Percentiles rank a stretch among this genome's conserved stretches.
Conservation (phyloP, 1,284 basidiomycete species). For the Filobasidium uniguttulatum region DNA sequence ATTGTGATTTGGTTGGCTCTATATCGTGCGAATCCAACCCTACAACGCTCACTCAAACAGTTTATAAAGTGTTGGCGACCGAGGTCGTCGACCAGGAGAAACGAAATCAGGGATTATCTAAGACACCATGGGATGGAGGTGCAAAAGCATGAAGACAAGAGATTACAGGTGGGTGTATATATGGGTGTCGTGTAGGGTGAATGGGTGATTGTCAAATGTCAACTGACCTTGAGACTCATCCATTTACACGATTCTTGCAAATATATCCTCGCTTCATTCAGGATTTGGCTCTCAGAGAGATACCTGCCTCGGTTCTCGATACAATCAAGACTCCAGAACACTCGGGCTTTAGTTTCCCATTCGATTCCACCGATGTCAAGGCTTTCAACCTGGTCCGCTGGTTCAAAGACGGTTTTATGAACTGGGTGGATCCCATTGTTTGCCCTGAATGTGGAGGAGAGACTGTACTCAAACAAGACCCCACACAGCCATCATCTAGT, state of each 20-base stretch:
- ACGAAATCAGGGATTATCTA: neutral
- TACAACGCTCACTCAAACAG: neutral
- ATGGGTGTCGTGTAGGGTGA: neutral
- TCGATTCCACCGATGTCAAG: constrained; percentile 22
- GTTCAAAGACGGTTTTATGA: constrained; percentile 39
- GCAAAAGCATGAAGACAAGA: constrained; percentile 2
- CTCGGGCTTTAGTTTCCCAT: constrained; percentile 11
- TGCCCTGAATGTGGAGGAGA: constrained; percentile 31
- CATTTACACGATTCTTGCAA: neutral
- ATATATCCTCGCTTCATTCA: neutral
- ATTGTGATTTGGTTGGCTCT: constrained; percentile 3
- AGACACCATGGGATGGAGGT: neutral
- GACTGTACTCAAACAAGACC: constrained; percentile 18
- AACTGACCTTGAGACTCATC: neutral
- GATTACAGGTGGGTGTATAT: neutral
- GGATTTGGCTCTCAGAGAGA: neutral
- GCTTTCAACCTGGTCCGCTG: constrained; percentile 37
- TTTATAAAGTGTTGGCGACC: neutral
- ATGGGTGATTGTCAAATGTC: neutral
- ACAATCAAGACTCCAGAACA: constrained; percentile 4
- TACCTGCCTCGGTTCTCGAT: constrained; percentile 10
- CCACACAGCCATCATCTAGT: constrained; percentile 8
- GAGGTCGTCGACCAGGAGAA: neutral
- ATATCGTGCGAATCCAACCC: neutral
- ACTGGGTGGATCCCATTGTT: constrained; percentile 40